A percentile compares a stretch with the other conserved stretches of the same genome.
Conservation (phyloP, 495 filamentous ascomycete genomes). For the Neurospora discreta region DNA sequence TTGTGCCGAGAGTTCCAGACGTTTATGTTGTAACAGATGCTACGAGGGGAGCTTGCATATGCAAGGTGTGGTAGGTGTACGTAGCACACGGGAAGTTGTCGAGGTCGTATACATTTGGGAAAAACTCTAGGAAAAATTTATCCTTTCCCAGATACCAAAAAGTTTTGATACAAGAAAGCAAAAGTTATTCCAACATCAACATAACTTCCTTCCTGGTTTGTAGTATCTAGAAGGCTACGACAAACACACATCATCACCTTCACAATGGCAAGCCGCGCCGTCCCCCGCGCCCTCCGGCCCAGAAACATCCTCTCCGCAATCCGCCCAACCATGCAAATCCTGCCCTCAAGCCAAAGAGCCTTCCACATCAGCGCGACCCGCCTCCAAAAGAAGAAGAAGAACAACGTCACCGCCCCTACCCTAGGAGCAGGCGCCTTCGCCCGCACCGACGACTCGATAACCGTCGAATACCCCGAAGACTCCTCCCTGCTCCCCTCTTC, state of each 20-base stretch:
- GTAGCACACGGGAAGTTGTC: background rate
- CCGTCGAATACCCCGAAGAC: slow-evolving; percentile 66
- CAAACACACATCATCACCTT: background rate
- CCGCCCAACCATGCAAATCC: too few relatives aligned
- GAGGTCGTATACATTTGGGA: background rate
- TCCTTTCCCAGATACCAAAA: background rate
- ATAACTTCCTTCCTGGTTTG: background rate
- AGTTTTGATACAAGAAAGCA: background rate
- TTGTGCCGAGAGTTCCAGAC: background rate
- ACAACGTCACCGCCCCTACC: background rate
- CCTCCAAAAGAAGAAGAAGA: background rate
- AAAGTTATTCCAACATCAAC: background rate
- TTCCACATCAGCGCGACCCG: too few relatives aligned
- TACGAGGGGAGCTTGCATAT: background rate
- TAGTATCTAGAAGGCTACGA: too few relatives aligned
- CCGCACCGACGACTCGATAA: slow-evolving; percentile 65
- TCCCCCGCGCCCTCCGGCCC: background rate
- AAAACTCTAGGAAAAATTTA: background rate
- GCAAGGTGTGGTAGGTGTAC: background rate
- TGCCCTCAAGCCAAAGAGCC: too few relatives aligned
- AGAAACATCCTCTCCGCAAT: background rate
- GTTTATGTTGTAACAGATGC: background rate
- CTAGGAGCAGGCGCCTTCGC: slow-evolving; percentile 42
- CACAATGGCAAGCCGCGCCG: background rate
- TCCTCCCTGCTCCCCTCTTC: slow-evolving; percentile 52